These are phyloP conservation scores for Blastobotrys niveus DNA, from an alignment of 1,139 yeast genomes.

Conservation along the genomic window DNA sequence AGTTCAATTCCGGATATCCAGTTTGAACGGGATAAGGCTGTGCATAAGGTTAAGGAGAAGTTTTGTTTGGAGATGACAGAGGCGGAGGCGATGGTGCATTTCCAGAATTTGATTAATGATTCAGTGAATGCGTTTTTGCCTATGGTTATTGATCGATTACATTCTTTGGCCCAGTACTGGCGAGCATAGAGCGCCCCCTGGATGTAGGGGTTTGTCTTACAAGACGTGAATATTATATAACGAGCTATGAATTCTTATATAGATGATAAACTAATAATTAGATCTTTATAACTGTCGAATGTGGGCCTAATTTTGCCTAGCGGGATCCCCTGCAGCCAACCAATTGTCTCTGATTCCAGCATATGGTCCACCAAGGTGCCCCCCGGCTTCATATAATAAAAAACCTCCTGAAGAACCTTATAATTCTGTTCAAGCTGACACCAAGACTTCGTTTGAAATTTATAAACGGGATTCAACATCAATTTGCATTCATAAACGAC, in stretches of 20 bases:
- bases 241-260: no score
- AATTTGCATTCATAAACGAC: not conserved
- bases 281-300: no score
- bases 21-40: conserved; percentile 65
- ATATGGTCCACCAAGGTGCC: no score
- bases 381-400: no score
- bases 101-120: conserved; percentile 87
- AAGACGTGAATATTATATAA: no score
- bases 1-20: conserved; percentile 87
- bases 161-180: conserved; percentile 97
- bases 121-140: conserved; percentile 92
- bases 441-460: no score
- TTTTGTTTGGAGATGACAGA: conserved; percentile 90
- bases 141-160: conserved; percentile 89
- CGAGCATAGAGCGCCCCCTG: conserved; percentile 55
- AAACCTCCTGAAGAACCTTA: no score
- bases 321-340: no score
- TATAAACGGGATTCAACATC: not conserved
- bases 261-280: not conserved
- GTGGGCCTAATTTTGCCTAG: no score
- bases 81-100: conserved; percentile 90
- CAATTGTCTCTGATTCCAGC: no score
- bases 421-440: no score
- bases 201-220: no score
- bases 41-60: conserved; percentile 87